Base-by-base conservation (phyloP, 257 asterid genomes). In the Catharanthus roseus region DNA sequence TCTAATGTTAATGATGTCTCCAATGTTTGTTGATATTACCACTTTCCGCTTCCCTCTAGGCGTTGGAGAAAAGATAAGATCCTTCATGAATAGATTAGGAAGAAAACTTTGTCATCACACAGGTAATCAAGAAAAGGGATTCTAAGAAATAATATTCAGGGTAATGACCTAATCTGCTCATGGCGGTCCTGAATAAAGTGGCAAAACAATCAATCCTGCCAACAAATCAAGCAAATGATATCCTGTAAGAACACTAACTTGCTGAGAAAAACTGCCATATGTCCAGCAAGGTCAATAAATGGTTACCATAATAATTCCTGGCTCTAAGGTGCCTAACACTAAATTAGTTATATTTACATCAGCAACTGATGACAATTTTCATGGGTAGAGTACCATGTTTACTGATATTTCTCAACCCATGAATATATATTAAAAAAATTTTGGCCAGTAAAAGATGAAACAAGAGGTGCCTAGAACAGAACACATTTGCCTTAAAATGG, bases 1-100 rank as follows among this genome's bases (percentile, higher is more conserved):
- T 93, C 99, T 81, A 93, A 77, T n/a, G 99, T 93, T 83, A 93
- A 82, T 67, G 99, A 93, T 24, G 99, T 93, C 88, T 93, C 99
- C 97, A 83, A 93, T 91, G 81, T 93, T 93, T 67, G 99, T 93
- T 60, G 99, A 88, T 74, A 93, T 84, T 63, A 93, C 84, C 64
- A 93, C 99, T 77, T 93, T 93, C 78, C 99, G 91, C 84, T 89
- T 89, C 74, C 97, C 97, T 80, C 88, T 96, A 55, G 99, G 97
- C 42, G 93, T 89, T 64, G 96, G 97, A 77, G 96, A 83, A 82
- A 93, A 93, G 69, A 93, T 82, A 79, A 88, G 92, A 71, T 91
- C 99, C 99, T 93, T 75, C 38, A 81, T 19, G 13, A 58, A 58
- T 12, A 57, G 3, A 28, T 57, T 19, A 61, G 4, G 67, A 19